These are phyloP conservation scores for Phytopythium vexans DNA, from an alignment of 352 stramenopile species.

Conservation along the genomic window DNA sequence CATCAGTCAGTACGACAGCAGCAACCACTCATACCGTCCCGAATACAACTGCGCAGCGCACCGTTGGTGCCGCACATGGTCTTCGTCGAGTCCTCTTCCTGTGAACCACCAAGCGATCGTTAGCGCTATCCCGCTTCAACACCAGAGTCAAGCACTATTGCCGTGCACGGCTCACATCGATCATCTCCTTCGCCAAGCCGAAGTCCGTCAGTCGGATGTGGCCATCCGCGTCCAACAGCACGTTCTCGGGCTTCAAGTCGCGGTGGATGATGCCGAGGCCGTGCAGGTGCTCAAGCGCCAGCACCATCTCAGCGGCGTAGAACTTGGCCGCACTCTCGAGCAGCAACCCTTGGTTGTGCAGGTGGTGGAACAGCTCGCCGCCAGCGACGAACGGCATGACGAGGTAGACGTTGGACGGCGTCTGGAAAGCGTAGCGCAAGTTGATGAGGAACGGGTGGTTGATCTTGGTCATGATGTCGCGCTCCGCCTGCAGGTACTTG, in stretches of 20 bases:
- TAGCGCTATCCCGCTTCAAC: too few relatives aligned
- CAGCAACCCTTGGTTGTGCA: constrained; percentile 60
- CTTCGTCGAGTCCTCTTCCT: constrained; percentile 72
- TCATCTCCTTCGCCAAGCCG: constrained; percentile 79
- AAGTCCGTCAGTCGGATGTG: constrained; percentile 88
- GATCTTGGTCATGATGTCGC: constrained; percentile 88
- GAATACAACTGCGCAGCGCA: constrained; percentile 9
- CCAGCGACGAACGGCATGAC: constrained; percentile 78
- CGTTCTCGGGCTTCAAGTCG: constrained; percentile 85
- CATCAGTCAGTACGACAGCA: constrained; percentile 1
- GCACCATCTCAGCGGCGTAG: constrained; percentile 82
- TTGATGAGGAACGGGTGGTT: constrained; percentile 82
- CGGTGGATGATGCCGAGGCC: constrained; percentile 76
- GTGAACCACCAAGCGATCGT: too few relatives aligned
- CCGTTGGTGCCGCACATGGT: constrained; percentile 84
- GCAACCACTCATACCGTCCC: constrained; percentile 1
- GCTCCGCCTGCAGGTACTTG: constrained; percentile 71
- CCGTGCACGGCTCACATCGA: constrained; percentile 55
- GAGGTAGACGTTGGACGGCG: constrained; percentile 74
- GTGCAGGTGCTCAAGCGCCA: constrained; percentile 79
- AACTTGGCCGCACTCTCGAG: constrained; percentile 73
- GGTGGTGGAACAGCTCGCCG: constrained; percentile 66
- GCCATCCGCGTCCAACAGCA: constrained; percentile 72
- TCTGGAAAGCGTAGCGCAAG: constrained; percentile 82
- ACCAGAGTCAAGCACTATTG: too few relatives aligned